Evolutionary conservation across 2,329 filamentous ascomycete genomes (phyloP), one percentile per base, ranked within the genome.

Genomic region (Didymella exigua): DNA sequence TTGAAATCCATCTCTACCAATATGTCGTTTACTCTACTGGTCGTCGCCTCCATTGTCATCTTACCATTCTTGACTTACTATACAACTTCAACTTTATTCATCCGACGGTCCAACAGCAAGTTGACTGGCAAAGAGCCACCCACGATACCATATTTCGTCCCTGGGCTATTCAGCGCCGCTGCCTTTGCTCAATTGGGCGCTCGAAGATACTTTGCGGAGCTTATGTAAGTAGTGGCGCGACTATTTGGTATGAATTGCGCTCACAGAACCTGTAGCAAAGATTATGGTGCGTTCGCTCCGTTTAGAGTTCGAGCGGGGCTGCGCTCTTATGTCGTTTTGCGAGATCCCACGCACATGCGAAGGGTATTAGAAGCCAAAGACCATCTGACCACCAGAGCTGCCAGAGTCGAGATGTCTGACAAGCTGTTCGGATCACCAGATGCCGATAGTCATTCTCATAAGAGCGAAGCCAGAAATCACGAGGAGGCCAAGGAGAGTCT

Each of bases 11-110:
- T 9, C 13, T n/a, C 18, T 24, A 1, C 13, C 36, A 37, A 16
- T 6, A 55, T 55, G 52, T 47, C 46, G 13, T 19, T 19, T 4
- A 30, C n/a, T 14, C 21, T 42, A 19, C 16, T 55, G 23, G 26
- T 50, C 16, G 5, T 50, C 43, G 46, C 42, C n/a, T 45, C 26
- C 7, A 13, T 60, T 11, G 19, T 62, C 31, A 27, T 54, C 16
- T 27, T 61, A 8, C 66, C 67, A 14, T 59, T 67, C 26, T 42
- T 68, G n/a, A 68, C 58, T 14, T 66, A 64, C 18, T 63, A 66
- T 43, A 31, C 63, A n/a, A 62, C 66, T 13, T 63, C 61, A 7
- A 16, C 34, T 1, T 7, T 59, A 6, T 69, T 71, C 34, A 61
- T 61, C 36, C 61, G 56, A 24, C 60, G 26, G 37, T 19, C 49